Evolutionary conservation across 2,329 filamentous ascomycete species (phyloP), one percentile per base, ranked within the genome.

Genomic region (Rutstroemia sp.): DNA sequence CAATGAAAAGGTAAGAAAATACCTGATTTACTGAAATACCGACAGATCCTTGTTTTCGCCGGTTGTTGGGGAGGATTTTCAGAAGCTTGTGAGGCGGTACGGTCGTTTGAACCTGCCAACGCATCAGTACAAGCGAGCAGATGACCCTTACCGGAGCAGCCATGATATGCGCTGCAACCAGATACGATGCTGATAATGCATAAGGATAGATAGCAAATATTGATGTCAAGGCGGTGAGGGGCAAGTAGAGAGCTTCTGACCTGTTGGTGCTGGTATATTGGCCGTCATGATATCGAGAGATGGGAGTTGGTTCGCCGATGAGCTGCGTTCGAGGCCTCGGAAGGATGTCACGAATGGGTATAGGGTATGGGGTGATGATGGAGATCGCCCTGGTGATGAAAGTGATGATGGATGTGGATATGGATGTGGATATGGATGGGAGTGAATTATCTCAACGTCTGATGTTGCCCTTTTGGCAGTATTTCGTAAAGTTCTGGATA

Each of bases 21-120:
- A 67, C 66, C 64, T 63, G 60, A 56, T 60, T 56, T 62, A 57
- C 58, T 56, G 59, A 67, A 68, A 59, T 67, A 69, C 51, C 65
- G 62, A 61, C 66, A 69, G 57, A 66, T 59, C 65, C 64, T 64
- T 52, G 58, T 58, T 51, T 62, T 63, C 44, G 46, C 50, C 54
- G 58, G 56, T 55, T 58, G 60, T 41, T 57, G 56, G 19, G 34
- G 38, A 51, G 23, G 53, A 55, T 3, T 19, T 18, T 45, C 14
- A 21, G 39, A n/a, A 57, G 56, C 58, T 60, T 59, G 61, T 59
- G 60, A 65, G 60, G 61, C 62, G 62, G 60, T 58, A 48, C 52
- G 51, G 44, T 64, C 59, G 64, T 62, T 61, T 61, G 59, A 53
- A 56, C 46, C 64, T 66, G 65, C 66, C 66, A 67, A 59, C 65